Evolutionary conservation across 164 flowering plant genomes (phyloP), one percentile per base, ranked within the genome.

Genomic region (Umbellularia californica): DNA sequence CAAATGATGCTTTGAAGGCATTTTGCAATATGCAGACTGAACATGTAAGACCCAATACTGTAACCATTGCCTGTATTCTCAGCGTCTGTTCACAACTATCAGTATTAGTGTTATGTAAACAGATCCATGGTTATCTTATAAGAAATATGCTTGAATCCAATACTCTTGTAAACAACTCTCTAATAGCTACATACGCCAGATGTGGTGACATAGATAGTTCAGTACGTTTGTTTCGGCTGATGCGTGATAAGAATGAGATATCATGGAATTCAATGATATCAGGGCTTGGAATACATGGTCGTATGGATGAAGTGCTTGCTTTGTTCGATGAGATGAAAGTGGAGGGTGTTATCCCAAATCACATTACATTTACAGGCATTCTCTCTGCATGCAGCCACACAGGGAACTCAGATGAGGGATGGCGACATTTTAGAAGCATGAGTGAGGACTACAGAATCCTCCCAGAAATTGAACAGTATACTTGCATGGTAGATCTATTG

Each of bases 401-500:
- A 1, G 87, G 89, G 22, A 79, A 76, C 74, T 80, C 84, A 52
- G 80, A 83, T 13, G 74, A 81, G 72, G 89, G 84, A 27, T 79
- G 78, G 84, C 68, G 79, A 69, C 79, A 74, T 74, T 86, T 84
- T 63, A 75, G 68, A 74, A 77, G 77, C 69, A 80, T 83, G 87
- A 72, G 65, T 63, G 80, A 84, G 58, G 80, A 79, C 28, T 81
- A 80, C 69, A 74, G 81, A 33, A 72, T 86, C 25, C 71, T 76
- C 73, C 89, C 84, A 75, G 78, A 47, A 72, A 72, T 84, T 71
- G 86, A 85, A 70, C 89, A 84, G 25, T 83, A 76, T 55, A 82
- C 86, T 62, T 84, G 87, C 79, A 80, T 86, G 86, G 89, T 86
- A 52, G 89, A 85, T 82, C 80, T 86, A 69, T 70, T 86, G 33